phyloP scores from a whole-genome alignment of 306 rosid species.

The Cucumis melo region DNA sequence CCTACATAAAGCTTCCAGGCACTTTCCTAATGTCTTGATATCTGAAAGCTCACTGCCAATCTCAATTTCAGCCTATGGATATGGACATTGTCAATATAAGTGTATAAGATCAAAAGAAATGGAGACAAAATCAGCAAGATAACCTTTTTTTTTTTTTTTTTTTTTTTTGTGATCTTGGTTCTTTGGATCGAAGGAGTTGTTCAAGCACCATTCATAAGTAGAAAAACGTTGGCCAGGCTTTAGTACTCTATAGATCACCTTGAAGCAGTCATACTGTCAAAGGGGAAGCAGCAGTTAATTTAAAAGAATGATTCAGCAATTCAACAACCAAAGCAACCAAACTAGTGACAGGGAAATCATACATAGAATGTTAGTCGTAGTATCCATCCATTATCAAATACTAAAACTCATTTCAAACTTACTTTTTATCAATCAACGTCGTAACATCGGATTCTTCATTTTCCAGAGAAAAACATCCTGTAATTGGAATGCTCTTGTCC shows the following conservation, averaged over 20 bases:
- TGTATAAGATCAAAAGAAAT: neutral
- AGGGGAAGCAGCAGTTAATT: neutral
- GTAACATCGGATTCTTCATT: conserved; percentile 80
- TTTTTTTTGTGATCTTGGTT: conserved; percentile 61
- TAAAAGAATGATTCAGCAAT: neutral
- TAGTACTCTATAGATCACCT: conserved; percentile 78
- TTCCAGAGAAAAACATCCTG: conserved; percentile 88
- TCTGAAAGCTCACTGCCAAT: conserved; percentile 94
- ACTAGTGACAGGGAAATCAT: neutral
- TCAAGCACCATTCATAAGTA: conserved; percentile 95
- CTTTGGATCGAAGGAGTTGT: conserved; percentile 57
- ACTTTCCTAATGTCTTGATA: conserved; percentile 60
- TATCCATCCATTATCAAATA: neutral
- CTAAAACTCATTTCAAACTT: conserved; percentile 1
- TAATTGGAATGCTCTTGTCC: conserved; percentile 68
- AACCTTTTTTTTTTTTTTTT: too few species aligned
- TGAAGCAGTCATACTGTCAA: conserved; percentile 68
- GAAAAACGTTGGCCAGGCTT: conserved; percentile 91
- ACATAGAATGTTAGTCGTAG: conserved; percentile 1
- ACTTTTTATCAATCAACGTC: conserved; percentile 97
- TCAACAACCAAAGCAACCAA: too few species aligned
- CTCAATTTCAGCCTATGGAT: conserved; percentile 72
- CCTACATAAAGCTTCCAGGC: conserved; percentile 86
- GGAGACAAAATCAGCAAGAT: neutral
- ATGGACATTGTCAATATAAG: neutral